Conservation (phyloP, 192 early-diverging fungal genomes). For the Coemansia aciculifera region DNA sequence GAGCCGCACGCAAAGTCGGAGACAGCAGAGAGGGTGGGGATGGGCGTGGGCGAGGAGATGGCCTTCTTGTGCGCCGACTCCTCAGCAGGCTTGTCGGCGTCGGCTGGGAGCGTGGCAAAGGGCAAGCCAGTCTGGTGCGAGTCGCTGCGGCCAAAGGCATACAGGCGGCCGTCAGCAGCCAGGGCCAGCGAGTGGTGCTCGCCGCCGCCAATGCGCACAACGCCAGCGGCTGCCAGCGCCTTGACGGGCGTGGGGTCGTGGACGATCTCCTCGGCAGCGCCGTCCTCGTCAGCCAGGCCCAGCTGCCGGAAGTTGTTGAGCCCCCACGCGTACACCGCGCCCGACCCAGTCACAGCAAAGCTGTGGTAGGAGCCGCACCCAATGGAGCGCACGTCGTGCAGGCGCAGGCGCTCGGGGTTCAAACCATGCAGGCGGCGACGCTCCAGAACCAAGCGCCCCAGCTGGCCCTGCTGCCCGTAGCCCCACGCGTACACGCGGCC, state of each 20-base stretch:
- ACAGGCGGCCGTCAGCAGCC: conserved; percentile 70
- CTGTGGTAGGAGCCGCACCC: conserved; percentile 84
- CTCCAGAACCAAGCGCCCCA: conserved; percentile 78
- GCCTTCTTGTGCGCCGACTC: conserved; percentile 56
- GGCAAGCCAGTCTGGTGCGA: conserved; percentile 79
- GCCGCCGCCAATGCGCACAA: conserved; percentile 72
- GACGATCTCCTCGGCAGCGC: conserved; percentile 50
- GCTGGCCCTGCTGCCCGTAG: conserved; percentile 82
- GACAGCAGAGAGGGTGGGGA: conserved; percentile 50
- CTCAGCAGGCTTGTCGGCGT: conserved; percentile 21
- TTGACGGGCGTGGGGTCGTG: conserved; percentile 61
- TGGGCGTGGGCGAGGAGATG: conserved; percentile 59
- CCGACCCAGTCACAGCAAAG: conserved; percentile 71
- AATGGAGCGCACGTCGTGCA: conserved; percentile 62
- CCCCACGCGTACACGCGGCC: conserved; percentile 90
- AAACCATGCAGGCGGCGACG: conserved; percentile 69
- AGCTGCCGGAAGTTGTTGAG: conserved; percentile 91
- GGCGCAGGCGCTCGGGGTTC: conserved; percentile 57
- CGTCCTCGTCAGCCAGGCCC: conserved; percentile 59
- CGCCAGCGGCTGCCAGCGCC: conserved; percentile 42
- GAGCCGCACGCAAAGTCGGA: conserved; percentile 61
- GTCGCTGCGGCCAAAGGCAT: conserved; percentile 83
- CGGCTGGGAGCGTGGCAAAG: conserved; percentile 39
- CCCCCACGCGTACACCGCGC: conserved; percentile 78
- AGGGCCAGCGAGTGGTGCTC: conserved; percentile 85